Conservation (phyloP, 1,284 basidiomycete species). For the Fomitopsis betulina region DNA sequence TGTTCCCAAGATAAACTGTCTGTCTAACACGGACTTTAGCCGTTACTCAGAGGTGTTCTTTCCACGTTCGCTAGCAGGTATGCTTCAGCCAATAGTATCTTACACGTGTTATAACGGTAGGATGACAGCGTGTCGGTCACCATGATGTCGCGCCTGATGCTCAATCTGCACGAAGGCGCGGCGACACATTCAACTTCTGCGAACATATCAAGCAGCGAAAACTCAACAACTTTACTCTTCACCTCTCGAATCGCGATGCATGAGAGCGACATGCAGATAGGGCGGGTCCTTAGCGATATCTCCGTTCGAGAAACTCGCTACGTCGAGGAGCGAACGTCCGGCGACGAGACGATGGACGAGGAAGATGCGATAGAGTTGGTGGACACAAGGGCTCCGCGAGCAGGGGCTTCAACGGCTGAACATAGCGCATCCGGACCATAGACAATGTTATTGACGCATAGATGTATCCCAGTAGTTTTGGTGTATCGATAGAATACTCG, state of each 20-base stretch:
- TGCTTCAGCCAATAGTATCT: neutral
- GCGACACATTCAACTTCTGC: slow-evolving; percentile 6
- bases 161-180: slow-evolving; percentile 28
- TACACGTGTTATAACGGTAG: neutral
- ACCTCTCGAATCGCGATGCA: slow-evolving; percentile 13
- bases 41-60: slow-evolving; percentile 23
- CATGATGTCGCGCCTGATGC: slow-evolving; percentile 35
- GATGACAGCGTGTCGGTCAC: slow-evolving; percentile 28
- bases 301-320: neutral
- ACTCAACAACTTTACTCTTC: slow-evolving; percentile 23
- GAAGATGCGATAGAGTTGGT: neutral
- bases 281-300: too few relatives aligned
- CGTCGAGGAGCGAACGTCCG: neutral
- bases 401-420: too few relatives aligned
- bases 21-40: slow-evolving; percentile 13
- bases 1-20: neutral
- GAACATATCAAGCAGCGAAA: slow-evolving; percentile 11
- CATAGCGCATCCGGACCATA: too few relatives aligned
- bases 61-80: slow-evolving; percentile 27
- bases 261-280: neutral
- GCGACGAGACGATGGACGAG: neutral
- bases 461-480: neutral
- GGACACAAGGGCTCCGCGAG: neutral
- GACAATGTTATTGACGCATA: neutral
- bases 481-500: too few relatives aligned